phyloP scores from a whole-genome alignment of 73 alveolate genomes.

The Uronychia binucleata region DNA sequence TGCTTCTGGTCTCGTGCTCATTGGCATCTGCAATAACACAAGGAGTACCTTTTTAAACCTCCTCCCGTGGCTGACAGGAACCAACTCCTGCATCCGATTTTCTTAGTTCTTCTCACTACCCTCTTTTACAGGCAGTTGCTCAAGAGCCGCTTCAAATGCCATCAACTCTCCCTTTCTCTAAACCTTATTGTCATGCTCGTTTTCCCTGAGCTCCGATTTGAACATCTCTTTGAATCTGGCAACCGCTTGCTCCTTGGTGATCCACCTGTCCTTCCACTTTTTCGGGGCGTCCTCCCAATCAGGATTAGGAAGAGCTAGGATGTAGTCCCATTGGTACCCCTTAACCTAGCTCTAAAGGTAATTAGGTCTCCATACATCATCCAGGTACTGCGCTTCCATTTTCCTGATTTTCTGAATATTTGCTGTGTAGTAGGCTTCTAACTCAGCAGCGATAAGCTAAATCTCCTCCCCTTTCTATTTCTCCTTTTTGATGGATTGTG shows the following conservation, averaged over 20 bases:
- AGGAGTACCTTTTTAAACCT: neutral
- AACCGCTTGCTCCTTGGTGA: neutral
- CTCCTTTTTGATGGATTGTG: too few relatives aligned
- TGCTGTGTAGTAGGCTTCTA: neutral
- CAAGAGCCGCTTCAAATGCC: neutral
- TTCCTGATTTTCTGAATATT: neutral
- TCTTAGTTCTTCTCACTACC: neutral
- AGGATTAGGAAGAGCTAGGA: constrained; percentile 19
- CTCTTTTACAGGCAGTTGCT: neutral
- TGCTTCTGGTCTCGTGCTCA: neutral
- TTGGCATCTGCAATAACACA: neutral
- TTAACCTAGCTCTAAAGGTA: neutral
- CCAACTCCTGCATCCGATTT: neutral
- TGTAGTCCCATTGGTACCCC: constrained; percentile 24
- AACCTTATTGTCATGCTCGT: neutral
- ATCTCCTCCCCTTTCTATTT: too few relatives aligned
- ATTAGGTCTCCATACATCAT: neutral
- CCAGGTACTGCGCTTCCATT: neutral
- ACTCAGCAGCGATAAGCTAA: too few relatives aligned
- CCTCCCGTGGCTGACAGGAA: neutral
- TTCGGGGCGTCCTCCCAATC: constrained; percentile 6
- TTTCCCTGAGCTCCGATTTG: neutral
- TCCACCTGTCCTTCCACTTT: neutral
- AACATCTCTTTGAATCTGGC: neutral
- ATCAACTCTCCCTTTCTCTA: neutral